A percentile compares a stretch with the other conserved stretches of the same genome.
Evolutionary conservation across 306 rosid genomes (phyloP).

Genomic region (Nissolia schottii): DNA sequence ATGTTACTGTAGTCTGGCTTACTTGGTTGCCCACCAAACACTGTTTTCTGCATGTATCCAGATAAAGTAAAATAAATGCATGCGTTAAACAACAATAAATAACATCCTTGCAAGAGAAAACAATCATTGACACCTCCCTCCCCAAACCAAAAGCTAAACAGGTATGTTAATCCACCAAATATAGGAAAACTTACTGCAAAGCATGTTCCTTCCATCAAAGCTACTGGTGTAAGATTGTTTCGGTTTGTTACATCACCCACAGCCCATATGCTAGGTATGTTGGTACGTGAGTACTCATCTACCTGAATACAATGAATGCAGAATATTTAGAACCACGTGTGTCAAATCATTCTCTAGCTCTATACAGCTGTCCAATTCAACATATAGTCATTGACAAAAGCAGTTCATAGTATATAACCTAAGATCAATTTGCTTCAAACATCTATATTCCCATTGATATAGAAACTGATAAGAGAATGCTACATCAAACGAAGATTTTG

Average conservation of each 20-base stretch:
- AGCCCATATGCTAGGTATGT: conserved; percentile 84
- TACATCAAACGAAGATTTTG: not conserved
- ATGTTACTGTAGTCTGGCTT: conserved; percentile 65
- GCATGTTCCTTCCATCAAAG: conserved; percentile 82
- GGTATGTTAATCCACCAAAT: not conserved
- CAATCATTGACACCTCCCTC: not conserved
- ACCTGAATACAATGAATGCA: conserved; percentile 47
- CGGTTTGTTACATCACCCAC: conserved; percentile 95
- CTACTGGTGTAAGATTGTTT: conserved; percentile 89
- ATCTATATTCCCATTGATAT: not conserved
- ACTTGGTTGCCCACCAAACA: conserved; percentile 65
- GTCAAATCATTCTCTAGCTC: not conserved
- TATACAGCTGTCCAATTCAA: not conserved
- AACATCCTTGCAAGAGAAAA: not conserved
- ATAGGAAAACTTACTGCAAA: conserved; percentile 67
- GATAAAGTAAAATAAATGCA: conserved; percentile 18
- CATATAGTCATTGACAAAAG: not conserved
- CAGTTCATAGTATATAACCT: not conserved
- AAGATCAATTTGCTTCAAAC: not conserved
- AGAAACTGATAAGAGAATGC: not conserved
- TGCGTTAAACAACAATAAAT: not conserved
- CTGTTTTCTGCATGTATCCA: conserved; percentile 60
- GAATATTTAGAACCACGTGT: conserved; percentile 4
- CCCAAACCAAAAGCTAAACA: not conserved
- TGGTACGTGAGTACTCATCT: conserved; percentile 73